Conservation (phyloP, 2,329 filamentous ascomycete species). For the Leptographium procerum region DNA sequence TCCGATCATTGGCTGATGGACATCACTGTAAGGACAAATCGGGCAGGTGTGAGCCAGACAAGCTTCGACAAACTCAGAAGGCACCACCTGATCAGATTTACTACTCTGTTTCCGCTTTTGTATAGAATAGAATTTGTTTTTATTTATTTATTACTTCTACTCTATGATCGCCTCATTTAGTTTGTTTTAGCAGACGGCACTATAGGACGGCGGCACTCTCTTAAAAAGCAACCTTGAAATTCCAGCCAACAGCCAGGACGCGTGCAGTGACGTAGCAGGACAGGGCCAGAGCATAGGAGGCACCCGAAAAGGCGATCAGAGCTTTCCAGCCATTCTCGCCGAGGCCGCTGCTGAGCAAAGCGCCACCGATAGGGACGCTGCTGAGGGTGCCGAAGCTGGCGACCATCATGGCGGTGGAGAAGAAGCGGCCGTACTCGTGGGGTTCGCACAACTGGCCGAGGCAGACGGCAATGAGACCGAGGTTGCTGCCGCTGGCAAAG, state of each 20-base stretch:
- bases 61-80: not conserved
- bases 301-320: conserved; percentile 27
- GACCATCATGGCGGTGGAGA: conserved; percentile 65
- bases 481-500: conserved; percentile 68
- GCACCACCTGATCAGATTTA: no score
- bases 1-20: not conserved
- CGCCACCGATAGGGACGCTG: conserved; percentile 34
- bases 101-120: not conserved
- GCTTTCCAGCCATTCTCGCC: conserved; percentile 23
- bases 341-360: conserved; percentile 20
- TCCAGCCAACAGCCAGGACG: conserved; percentile 26
- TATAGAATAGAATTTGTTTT: not conserved
- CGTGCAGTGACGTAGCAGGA: conserved; percentile 22
- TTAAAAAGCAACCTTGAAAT: conserved; percentile 17
- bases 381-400: conserved; percentile 57
- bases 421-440: conserved; percentile 54
- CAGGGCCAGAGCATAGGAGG: conserved; percentile 22
- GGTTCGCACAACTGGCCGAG: conserved; percentile 71
- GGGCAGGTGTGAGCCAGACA: not conserved
- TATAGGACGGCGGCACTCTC: no score
- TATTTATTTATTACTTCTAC: no score
- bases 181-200: no score
- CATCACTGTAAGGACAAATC: not conserved
- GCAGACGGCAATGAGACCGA: conserved; percentile 69
- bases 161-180: no score